A percentile compares a stretch with the other conserved stretches of the same genome.
These are phyloP conservation scores for Phytophthora lateralis DNA, from an alignment of 352 stramenopile genomes.

Conservation along the genomic window DNA sequence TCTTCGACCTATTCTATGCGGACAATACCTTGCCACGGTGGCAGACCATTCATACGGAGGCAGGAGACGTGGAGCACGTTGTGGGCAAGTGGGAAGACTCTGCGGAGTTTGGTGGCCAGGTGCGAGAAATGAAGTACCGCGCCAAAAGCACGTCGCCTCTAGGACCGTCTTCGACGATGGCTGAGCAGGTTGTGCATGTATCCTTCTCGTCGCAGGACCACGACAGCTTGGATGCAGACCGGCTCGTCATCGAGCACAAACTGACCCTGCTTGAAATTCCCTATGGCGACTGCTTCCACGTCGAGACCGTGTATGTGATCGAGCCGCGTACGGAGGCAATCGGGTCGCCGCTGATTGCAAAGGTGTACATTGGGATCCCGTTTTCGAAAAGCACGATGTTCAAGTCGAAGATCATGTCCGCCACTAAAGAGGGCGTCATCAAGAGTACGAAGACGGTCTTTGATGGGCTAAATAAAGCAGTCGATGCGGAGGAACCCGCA, in stretches of 20 bases:
- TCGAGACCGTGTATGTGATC: conserved; percentile 71
- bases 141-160: conserved; percentile 76
- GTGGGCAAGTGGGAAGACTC: conserved; percentile 66
- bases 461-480: conserved; percentile 52
- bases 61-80: conserved; percentile 68
- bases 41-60: conserved; percentile 59
- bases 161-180: conserved; percentile 65
- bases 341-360: conserved; percentile 41
- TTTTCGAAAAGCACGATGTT: conserved; percentile 89
- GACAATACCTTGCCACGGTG: conserved; percentile 55
- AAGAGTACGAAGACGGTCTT: conserved; percentile 67
- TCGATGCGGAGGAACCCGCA: conserved; percentile 34
- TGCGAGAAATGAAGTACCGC: conserved; percentile 77
- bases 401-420: conserved; percentile 83
- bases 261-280: conserved; percentile 78
- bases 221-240: conserved; percentile 45
- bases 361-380: conserved; percentile 71
- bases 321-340: conserved; percentile 43
- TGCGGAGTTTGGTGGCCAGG: conserved; percentile 57
- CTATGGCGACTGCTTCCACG: conserved; percentile 80
- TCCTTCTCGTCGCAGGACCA: conserved; percentile 44
- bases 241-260: conserved; percentile 64
- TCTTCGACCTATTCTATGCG: conserved; percentile 80
- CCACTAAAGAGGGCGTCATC: conserved; percentile 64
- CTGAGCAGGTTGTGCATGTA: conserved; percentile 60